These are phyloP conservation scores for Dothistroma pini DNA, from an alignment of 2,329 filamentous ascomycete genomes.

Conservation along the genomic window DNA sequence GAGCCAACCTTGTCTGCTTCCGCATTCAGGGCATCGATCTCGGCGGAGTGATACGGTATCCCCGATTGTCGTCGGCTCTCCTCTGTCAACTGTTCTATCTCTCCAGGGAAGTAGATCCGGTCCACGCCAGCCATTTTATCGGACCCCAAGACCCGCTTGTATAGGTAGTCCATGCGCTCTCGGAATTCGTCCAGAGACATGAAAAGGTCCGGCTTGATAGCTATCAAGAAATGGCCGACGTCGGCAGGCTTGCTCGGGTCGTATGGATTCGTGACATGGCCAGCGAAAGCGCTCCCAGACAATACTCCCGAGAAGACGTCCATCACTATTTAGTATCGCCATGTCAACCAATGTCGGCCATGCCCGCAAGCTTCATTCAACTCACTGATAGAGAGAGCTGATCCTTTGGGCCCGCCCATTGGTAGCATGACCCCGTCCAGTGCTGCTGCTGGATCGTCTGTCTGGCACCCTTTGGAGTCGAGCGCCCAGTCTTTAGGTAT, in stretches of 20 bases:
- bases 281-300: constrained; percentile 74
- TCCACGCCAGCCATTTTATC: constrained; percentile 54
- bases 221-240: constrained; percentile 37
- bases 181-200: constrained; percentile 34
- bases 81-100: constrained; percentile 52
- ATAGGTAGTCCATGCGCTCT: constrained; percentile 55
- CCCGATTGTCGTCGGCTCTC: constrained; percentile 42
- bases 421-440: constrained; percentile 77
- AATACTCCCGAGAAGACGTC: constrained; percentile 79
- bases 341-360: not conserved
- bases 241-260: constrained; percentile 51
- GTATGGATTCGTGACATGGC: constrained; percentile 72
- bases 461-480: constrained; percentile 58
- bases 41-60: constrained; percentile 49
- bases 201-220: constrained; percentile 38
- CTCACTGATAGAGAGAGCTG: constrained; percentile 62
- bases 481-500: constrained; percentile 74
- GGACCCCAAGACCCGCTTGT: constrained; percentile 50
- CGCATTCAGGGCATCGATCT: constrained; percentile 48
- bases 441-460: constrained; percentile 61
- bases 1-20: constrained; percentile 47
- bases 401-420: constrained; percentile 82
- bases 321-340: constrained; percentile 49
- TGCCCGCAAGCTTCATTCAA: constrained; percentile 40
- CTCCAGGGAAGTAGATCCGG: constrained; percentile 56